A percentile compares a stretch with the other conserved stretches of the same genome.
phyloP scores from a whole-genome alignment of 2,329 filamentous ascomycete genomes.

The Furcasterigmium furcatum region DNA sequence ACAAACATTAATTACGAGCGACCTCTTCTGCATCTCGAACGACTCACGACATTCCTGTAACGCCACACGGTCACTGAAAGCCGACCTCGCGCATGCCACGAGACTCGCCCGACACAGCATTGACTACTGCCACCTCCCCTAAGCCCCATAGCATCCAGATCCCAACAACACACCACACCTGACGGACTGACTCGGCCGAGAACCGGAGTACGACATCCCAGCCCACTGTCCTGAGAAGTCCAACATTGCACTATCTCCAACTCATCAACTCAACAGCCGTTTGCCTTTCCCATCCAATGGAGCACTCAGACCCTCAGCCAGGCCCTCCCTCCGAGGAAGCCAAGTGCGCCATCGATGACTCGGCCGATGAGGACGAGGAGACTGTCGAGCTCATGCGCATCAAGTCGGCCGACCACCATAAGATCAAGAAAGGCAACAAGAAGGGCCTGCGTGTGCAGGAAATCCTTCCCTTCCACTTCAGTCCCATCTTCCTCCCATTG shows the following conservation, averaged over 20 bases:
- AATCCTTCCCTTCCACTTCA: slow-evolving; percentile 55
- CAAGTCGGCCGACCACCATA: slow-evolving; percentile 31
- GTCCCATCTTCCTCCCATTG: slow-evolving; percentile 73
- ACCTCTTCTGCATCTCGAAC: too few species aligned
- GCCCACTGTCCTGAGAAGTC: neutral
- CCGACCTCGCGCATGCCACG: too few species aligned
- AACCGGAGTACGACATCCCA: neutral
- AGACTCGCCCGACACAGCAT: too few species aligned
- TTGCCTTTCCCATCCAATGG: neutral
- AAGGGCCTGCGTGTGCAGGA: slow-evolving; percentile 32
- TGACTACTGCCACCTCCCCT: too few species aligned
- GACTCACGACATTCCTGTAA: too few species aligned
- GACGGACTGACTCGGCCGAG: neutral
- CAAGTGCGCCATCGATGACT: slow-evolving; percentile 33
- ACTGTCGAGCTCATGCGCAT: slow-evolving; percentile 32
- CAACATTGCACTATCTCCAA: neutral
- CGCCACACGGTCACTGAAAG: too few species aligned
- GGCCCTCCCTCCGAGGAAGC: neutral
- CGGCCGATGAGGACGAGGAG: slow-evolving; percentile 33
- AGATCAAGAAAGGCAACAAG: slow-evolving; percentile 25
- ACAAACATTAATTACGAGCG: too few species aligned
- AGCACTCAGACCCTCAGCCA: neutral
- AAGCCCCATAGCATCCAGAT: too few species aligned
- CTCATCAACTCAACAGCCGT: neutral
- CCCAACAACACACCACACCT: too few species aligned